Conservation (phyloP, 2,329 filamentous ascomycete species). For the Cytospora piceicola region DNA sequence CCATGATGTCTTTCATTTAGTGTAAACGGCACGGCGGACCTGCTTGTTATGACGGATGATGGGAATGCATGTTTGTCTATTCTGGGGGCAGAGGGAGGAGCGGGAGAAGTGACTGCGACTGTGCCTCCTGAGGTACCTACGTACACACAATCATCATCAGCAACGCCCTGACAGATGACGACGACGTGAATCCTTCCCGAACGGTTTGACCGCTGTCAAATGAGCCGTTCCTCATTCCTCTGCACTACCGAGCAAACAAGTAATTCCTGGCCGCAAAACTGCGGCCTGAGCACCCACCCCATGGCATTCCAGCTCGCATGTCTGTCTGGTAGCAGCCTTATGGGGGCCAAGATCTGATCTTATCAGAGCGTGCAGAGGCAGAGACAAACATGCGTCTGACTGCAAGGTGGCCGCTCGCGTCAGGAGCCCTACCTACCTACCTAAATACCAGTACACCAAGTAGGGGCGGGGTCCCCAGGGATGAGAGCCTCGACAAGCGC, state of each 20-base stretch:
- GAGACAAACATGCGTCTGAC: constrained; percentile 21
- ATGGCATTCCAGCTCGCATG: neutral
- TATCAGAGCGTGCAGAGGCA: neutral
- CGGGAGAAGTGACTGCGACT: neutral
- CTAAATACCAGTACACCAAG: neutral
- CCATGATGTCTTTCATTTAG: neutral
- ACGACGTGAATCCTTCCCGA: too few relatives aligned
- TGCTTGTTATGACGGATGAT: neutral
- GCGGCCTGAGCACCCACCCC: constrained; percentile 1
- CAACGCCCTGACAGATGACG: constrained; percentile 15
- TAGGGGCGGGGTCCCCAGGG: constrained; percentile 4
- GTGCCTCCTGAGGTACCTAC: constrained; percentile 1
- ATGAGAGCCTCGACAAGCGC: constrained; percentile 2
- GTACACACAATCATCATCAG: constrained; percentile 17
- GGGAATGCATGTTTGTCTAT: neutral
- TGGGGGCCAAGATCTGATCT: constrained; percentile 16
- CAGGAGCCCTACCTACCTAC: constrained; percentile 6
- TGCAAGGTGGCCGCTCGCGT: constrained; percentile 12
- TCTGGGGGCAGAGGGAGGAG: neutral
- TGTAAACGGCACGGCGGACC: neutral
- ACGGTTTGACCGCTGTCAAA: neutral
- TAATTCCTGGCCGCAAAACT: neutral
- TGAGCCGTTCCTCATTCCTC: neutral
- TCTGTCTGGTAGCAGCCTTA: constrained; percentile 10
- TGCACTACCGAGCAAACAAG: neutral